Conservation (phyloP, 2,329 filamentous ascomycete species). For the Fusarium sp. region DNA sequence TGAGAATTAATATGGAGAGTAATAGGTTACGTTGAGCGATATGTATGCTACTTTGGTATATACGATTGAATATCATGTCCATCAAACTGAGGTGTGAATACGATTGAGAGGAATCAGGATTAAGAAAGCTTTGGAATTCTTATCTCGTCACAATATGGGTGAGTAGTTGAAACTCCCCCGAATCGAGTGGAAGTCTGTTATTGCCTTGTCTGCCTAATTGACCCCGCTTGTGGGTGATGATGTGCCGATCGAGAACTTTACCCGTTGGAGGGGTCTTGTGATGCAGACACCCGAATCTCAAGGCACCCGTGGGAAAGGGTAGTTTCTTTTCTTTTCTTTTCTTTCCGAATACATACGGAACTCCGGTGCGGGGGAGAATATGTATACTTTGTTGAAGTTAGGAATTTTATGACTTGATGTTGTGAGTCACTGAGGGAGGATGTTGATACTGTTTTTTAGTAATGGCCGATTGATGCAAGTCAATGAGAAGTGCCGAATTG, state of each 20-base stretch:
- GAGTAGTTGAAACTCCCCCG: neutral
- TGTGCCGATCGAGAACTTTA: constrained; percentile 18
- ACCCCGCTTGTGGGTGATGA: constrained; percentile 12
- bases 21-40: too few species aligned
- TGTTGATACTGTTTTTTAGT: constrained; percentile 12
- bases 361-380: neutral
- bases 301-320: constrained; percentile 24
- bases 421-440: constrained; percentile 29
- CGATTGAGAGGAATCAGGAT: too few species aligned
- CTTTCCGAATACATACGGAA: neutral
- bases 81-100: too few species aligned
- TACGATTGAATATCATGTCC: too few species aligned
- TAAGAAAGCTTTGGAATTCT: too few species aligned
- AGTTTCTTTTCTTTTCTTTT: neutral
- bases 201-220: constrained; percentile 28
- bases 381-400: neutral
- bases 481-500: neutral
- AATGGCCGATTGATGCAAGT: constrained; percentile 1
- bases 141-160: too few species aligned
- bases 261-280: constrained; percentile 18
- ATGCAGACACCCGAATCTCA: constrained; percentile 25
- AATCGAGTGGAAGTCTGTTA: neutral
- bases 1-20: too few species aligned
- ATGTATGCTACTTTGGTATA: too few species aligned
- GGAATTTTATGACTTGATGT: neutral